These are phyloP conservation scores for Acacia acuminata DNA, from an alignment of 306 rosid genomes.

Conservation along the genomic window DNA sequence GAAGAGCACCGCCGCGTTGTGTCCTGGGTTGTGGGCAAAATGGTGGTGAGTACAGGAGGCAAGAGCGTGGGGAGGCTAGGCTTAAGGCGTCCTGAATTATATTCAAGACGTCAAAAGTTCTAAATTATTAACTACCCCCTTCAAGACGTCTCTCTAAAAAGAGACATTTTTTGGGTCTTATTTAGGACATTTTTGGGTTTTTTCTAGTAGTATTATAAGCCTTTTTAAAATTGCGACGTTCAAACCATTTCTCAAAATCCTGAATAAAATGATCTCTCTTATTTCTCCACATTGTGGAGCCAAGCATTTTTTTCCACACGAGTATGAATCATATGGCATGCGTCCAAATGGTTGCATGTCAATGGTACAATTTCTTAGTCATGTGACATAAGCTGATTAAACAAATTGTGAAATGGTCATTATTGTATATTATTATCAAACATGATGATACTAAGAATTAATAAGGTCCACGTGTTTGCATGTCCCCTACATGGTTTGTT, in stretches of 20 bases:
- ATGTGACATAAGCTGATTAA: not conserved
- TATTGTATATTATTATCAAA: too few species aligned
- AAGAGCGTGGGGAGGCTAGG: too few species aligned
- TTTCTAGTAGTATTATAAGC: too few species aligned
- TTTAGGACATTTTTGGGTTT: too few species aligned
- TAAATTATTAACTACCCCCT: too few species aligned
- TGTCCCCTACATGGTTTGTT: not conserved
- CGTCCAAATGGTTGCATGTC: not conserved
- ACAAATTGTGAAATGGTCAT: not conserved
- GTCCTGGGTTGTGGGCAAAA: too few species aligned
- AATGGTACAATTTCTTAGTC: not conserved
- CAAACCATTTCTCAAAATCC: not conserved
- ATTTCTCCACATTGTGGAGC: not conserved
- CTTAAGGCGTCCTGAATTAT: too few species aligned
- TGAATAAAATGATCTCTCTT: not conserved
- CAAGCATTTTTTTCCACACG: not conserved
- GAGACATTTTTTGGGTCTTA: too few species aligned
- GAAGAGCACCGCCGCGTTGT: too few species aligned
- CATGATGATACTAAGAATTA: not conserved
- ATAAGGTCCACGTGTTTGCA: not conserved
- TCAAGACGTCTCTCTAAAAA: too few species aligned
- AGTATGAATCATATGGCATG: not conserved
- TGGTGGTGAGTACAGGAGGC: too few species aligned
- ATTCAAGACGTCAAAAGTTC: too few species aligned
- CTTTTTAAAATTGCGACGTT: not conserved